Evolutionary conservation across 2,329 filamentous ascomycete species (phyloP).

Genomic region (Thyridium curvatum): DNA sequence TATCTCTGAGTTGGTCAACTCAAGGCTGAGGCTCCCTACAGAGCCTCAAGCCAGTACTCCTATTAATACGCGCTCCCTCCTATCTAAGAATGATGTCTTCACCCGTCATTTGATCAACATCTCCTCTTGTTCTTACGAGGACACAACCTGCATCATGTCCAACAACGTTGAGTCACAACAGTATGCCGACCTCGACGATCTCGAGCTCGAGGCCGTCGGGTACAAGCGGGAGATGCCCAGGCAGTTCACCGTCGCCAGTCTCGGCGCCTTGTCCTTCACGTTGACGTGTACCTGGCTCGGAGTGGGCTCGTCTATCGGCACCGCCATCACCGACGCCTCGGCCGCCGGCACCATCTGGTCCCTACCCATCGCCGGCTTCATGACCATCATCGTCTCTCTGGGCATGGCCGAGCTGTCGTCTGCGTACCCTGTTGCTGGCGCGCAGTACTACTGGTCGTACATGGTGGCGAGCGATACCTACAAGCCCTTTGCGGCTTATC

Average conservation of each 20-base stretch:
- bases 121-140: no score
- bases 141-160: no score
- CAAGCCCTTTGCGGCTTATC: conserved; percentile 16
- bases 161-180: no score
- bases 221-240: conserved; percentile 22
- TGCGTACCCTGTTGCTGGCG: conserved; percentile 17
- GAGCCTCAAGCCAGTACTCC: no score
- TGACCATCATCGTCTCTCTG: conserved; percentile 17
- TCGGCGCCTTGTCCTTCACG: conserved; percentile 19
- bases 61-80: no score
- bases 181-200: conserved; percentile 12
- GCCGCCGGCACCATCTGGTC: conserved; percentile 19
- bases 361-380: conserved; percentile 14
- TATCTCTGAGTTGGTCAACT: no score
- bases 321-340: conserved; percentile 16
- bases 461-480: conserved; percentile 9
- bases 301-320: conserved; percentile 19
- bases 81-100: no score
- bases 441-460: conserved; percentile 19
- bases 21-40: no score
- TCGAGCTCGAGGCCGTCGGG: conserved; percentile 22
- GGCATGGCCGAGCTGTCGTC: conserved; percentile 12
- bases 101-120: no score
- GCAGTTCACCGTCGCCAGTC: conserved; percentile 18
- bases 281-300: conserved; percentile 23